phyloP scores from a whole-genome alignment of 2,329 filamentous ascomycete genomes.

The Talaromyces rugulosus region DNA sequence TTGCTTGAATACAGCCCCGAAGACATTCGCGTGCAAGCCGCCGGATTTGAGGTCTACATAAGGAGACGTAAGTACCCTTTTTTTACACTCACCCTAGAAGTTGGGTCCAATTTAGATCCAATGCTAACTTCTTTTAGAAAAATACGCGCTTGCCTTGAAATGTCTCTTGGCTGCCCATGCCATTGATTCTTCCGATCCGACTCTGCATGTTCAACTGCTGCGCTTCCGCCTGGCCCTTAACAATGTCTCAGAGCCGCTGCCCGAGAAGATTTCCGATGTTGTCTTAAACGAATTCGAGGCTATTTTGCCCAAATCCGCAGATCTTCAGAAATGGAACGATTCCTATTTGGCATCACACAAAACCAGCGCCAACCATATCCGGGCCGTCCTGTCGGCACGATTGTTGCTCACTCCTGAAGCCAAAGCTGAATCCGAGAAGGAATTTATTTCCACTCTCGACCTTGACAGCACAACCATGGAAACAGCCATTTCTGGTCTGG shows the following conservation, averaged over 20 bases:
- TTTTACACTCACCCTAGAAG: neutral
- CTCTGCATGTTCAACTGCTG: conserved; percentile 69
- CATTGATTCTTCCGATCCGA: conserved; percentile 65
- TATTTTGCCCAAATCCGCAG: conserved; percentile 52
- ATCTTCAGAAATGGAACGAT: conserved; percentile 62
- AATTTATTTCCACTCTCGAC: conserved; percentile 57
- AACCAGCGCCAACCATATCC: conserved; percentile 57
- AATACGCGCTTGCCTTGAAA: conserved; percentile 80
- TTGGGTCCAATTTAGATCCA: neutral
- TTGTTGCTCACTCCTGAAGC: conserved; percentile 56
- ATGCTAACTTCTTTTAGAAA: conserved; percentile 54
- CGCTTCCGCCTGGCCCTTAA: conserved; percentile 64
- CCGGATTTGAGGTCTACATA: conserved; percentile 86
- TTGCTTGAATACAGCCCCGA: conserved; percentile 78
- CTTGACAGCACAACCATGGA: conserved; percentile 49
- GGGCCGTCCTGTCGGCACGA: conserved; percentile 60
- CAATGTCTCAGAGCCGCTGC: conserved; percentile 55
- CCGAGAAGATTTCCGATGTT: conserved; percentile 63
- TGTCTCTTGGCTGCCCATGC: conserved; percentile 71
- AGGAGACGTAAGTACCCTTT: conserved; percentile 64
- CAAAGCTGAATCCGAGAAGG: conserved; percentile 55
- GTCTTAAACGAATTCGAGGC: conserved; percentile 65
- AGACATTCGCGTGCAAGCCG: conserved; percentile 74
- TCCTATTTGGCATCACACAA: conserved; percentile 62
- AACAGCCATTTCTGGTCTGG: conserved; percentile 54